phyloP scores from a whole-genome alignment of 1,284 basidiomycete genomes.

The Apiotrichum montevideense region DNA sequence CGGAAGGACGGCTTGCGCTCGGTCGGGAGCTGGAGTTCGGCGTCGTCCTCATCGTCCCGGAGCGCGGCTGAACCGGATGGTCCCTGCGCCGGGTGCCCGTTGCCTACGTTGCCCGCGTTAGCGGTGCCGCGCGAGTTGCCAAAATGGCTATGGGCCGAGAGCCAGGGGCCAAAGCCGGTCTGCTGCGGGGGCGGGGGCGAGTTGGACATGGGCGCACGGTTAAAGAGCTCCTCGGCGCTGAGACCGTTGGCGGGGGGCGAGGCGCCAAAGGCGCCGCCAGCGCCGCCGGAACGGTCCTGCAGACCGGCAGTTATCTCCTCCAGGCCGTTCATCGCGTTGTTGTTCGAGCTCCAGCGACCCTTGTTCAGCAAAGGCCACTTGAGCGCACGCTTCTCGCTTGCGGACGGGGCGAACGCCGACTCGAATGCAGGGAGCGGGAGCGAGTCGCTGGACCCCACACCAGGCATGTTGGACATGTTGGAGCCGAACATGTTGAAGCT shows the following conservation, averaged over 20 bases:
- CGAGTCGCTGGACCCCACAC: constrained; percentile 36
- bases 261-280: background rate
- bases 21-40: constrained; percentile 10
- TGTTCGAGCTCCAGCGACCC: constrained; percentile 20
- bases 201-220: constrained; percentile 12
- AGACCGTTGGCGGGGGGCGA: constrained; percentile 4
- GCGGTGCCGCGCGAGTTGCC: background rate
- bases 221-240: constrained; percentile 20
- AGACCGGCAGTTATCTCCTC: constrained; percentile 15
- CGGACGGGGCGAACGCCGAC: constrained; percentile 41
- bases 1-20: constrained; percentile 34
- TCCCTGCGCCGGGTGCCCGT: background rate
- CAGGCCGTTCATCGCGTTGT: constrained; percentile 6
- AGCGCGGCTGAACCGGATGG: background rate
- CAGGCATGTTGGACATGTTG: background rate
- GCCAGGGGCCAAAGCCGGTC: constrained; percentile 1
- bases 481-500: constrained; percentile 23
- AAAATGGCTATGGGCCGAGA: constrained; percentile 1
- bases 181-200: background rate
- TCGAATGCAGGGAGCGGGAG: constrained; percentile 18
- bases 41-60: background rate
- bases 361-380: constrained; percentile 40
- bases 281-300: constrained; percentile 4
- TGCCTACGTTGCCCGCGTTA: background rate
- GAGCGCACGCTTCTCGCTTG: constrained; percentile 41